A percentile compares a stretch with the other conserved stretches of the same genome.
These are phyloP conservation scores for Elasticomyces elasticus DNA, from an alignment of 495 filamentous ascomycete genomes.

Conservation along the genomic window DNA sequence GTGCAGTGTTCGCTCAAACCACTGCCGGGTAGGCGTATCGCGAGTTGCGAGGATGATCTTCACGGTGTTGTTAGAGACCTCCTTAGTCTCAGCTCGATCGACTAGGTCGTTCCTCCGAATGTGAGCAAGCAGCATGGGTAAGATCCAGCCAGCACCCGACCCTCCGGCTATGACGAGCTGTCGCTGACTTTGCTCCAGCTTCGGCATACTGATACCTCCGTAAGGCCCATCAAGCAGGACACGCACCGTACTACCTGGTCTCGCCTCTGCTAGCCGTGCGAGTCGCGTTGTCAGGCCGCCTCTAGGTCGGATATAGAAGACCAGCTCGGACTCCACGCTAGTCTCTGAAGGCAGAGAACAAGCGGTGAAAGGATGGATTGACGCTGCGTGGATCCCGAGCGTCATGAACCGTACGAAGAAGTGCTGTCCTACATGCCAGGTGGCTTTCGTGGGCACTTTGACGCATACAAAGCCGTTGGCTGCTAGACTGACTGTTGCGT, in stretches of 20 bases:
- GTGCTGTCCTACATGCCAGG: conserved; percentile 43
- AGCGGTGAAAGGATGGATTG: conserved; percentile 46
- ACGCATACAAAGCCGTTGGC: conserved; percentile 38
- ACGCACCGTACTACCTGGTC: conserved; percentile 25
- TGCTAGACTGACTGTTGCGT: conserved; percentile 36
- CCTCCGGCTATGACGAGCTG: conserved; percentile 46
- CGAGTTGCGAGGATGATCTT: neutral
- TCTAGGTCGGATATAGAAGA: conserved; percentile 38
- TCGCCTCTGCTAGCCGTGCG: conserved; percentile 25
- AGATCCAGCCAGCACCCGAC: conserved; percentile 43
- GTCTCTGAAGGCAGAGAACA: conserved; percentile 31
- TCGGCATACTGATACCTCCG: conserved; percentile 34
- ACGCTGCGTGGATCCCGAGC: conserved; percentile 34
- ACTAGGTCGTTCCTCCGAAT: neutral
- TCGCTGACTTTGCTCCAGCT: conserved; percentile 30
- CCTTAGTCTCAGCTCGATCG: neutral
- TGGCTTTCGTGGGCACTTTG: conserved; percentile 37
- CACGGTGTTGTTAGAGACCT: neutral
- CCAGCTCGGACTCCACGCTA: conserved; percentile 28
- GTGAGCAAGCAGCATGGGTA: conserved; percentile 35
- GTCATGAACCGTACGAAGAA: conserved; percentile 43
- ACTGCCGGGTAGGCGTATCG: neutral
- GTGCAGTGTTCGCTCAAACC: neutral
- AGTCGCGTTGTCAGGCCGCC: conserved; percentile 39
- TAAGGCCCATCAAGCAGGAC: conserved; percentile 44